A percentile compares a stretch with the other conserved stretches of the same genome.
Conservation (phyloP, 495 filamentous ascomycete species). For the Xylaria nigripes region DNA sequence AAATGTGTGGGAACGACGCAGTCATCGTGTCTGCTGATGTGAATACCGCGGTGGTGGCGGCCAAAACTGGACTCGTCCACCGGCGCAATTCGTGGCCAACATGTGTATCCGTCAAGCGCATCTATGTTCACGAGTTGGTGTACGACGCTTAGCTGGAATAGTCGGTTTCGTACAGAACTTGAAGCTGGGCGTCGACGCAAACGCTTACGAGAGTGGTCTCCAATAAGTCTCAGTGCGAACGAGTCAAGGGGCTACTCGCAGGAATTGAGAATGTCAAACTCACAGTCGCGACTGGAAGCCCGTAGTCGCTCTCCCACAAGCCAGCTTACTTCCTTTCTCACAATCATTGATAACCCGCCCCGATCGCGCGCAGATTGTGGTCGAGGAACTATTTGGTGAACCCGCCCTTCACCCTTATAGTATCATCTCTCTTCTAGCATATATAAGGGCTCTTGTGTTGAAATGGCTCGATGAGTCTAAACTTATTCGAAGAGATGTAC, state of each 20-base stretch:
- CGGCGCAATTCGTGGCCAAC: slow-evolving; percentile 47
- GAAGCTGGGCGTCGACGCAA: slow-evolving; percentile 14
- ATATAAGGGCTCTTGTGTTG: slow-evolving; percentile 41
- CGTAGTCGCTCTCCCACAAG: slow-evolving; percentile 22
- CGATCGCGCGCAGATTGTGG: slow-evolving; percentile 41
- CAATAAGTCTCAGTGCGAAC: slow-evolving; percentile 42
- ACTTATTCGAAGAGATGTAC: slow-evolving; percentile 44
- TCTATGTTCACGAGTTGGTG: slow-evolving; percentile 52
- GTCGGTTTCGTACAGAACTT: slow-evolving; percentile 39
- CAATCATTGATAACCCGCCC: slow-evolving; percentile 55
- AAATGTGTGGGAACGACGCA: slow-evolving; percentile 55
- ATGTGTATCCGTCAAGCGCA: slow-evolving; percentile 49
- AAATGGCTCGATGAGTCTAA: slow-evolving; percentile 48
- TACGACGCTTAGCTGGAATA: slow-evolving; percentile 41
- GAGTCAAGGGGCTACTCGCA: slow-evolving; percentile 36
- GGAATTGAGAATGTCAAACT: slow-evolving; percentile 33
- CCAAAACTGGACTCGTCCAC: slow-evolving; percentile 41
- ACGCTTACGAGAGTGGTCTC: slow-evolving; percentile 38
- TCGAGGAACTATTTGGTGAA: slow-evolving; percentile 38
- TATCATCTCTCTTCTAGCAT: background rate
- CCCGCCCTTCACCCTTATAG: background rate
- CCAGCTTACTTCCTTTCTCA: slow-evolving; percentile 46
- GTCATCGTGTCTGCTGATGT: slow-evolving; percentile 52
- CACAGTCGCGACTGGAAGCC: slow-evolving; percentile 35
- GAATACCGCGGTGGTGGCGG: slow-evolving; percentile 45